Evolutionary conservation across 164 flowering plant genomes (phyloP).

Genomic region (Brasenia schreberi): DNA sequence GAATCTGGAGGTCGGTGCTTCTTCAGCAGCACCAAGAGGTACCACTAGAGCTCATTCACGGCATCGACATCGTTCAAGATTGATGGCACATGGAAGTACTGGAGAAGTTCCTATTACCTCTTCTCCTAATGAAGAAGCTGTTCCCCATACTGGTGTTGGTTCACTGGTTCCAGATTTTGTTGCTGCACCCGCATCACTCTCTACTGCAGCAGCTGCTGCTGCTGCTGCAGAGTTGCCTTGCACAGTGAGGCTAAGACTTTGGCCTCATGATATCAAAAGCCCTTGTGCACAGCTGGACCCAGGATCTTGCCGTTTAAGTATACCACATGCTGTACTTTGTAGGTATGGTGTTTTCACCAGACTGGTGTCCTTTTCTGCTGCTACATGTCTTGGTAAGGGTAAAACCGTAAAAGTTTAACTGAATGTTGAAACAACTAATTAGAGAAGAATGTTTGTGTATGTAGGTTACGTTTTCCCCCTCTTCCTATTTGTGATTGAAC

Average conservation of each 20-base stretch:
- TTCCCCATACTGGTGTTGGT: constrained; percentile 35
- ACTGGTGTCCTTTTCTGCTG: background rate
- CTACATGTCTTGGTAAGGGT: no score
- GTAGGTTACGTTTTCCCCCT: no score
- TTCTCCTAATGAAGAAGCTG: constrained; percentile 25
- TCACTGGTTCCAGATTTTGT: constrained; percentile 69
- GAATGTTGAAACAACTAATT: no score
- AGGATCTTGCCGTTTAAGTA: constrained; percentile 56
- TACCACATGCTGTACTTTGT: constrained; percentile 98
- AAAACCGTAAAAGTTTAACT: no score
- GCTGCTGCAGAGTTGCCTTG: constrained; percentile 94
- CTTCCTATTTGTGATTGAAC: no score
- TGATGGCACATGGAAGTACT: constrained; percentile 19
- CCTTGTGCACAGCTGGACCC: constrained; percentile 64
- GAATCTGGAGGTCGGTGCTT: constrained; percentile 14
- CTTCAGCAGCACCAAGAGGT: constrained; percentile 22
- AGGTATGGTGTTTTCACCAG: constrained; percentile 35
- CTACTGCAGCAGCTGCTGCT: constrained; percentile 31
- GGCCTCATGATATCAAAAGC: constrained; percentile 77
- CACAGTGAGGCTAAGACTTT: constrained; percentile 85
- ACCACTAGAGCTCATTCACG: constrained; percentile 41
- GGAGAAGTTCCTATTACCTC: constrained; percentile 26
- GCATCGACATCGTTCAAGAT: constrained; percentile 36
- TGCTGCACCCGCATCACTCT: constrained; percentile 27
- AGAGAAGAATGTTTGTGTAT: no score